Evolutionary conservation across 176 grass and related monocot genomes (phyloP).

Genomic region (Oropetium thomaeum): DNA sequence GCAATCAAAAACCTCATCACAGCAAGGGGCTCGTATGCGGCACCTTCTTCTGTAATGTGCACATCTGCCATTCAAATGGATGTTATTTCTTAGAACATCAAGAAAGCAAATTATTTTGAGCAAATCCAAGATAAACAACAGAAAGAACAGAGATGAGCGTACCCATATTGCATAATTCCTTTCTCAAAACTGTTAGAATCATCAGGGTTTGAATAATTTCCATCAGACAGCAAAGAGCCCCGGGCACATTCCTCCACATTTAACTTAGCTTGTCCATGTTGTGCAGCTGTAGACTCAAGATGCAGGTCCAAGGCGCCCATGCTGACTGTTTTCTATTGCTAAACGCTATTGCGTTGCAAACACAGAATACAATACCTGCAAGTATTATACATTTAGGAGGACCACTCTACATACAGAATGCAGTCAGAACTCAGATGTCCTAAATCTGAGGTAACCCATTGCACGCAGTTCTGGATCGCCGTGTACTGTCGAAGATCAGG

Average conservation of each 20-base stretch:
- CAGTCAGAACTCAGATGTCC: slow-evolving; percentile 40
- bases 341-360: slow-evolving; percentile 36
- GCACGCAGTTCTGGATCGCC: slow-evolving; percentile 32
- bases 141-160: slow-evolving; percentile 27
- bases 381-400: slow-evolving; percentile 61
- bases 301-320: slow-evolving; percentile 44
- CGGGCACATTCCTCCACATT: slow-evolving; percentile 24
- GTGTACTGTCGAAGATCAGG: slow-evolving; percentile 48
- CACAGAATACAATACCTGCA: slow-evolving; percentile 80
- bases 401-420: slow-evolving; percentile 51
- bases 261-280: slow-evolving; percentile 37
- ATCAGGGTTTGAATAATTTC: slow-evolving; percentile 29
- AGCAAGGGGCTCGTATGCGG: slow-evolving; percentile 69
- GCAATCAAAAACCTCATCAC: slow-evolving; percentile 79
- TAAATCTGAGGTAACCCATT: slow-evolving; percentile 43
- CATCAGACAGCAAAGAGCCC: neutral
- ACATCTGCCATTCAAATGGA: slow-evolving; percentile 54
- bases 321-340: slow-evolving; percentile 11
- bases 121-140: neutral
- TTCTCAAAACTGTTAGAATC: slow-evolving; percentile 40
- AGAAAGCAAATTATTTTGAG: neutral
- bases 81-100: neutral
- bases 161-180: slow-evolving; percentile 89
- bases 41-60: slow-evolving; percentile 84
- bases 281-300: slow-evolving; percentile 23